Evolutionary conservation across 768 basidiomycete genomes (phyloP).

Genomic region (Suillus bovinus): DNA sequence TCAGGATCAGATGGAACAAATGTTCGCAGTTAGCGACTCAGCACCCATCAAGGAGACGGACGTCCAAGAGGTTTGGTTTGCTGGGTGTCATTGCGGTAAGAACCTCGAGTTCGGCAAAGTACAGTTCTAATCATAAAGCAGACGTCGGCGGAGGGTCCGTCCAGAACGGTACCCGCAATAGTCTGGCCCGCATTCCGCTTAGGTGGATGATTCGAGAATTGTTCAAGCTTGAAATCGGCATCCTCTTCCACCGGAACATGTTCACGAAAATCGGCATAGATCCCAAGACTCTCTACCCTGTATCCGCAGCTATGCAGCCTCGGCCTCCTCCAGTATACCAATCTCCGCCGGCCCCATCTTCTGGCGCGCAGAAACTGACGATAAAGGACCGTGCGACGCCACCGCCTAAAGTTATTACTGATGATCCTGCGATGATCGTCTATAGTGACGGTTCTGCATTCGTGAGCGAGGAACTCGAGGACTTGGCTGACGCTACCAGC

Average conservation of each 20-base stretch:
- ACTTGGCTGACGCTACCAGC: slow-evolving; percentile 56
- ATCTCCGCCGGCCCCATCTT: slow-evolving; percentile 19
- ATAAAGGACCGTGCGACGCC: slow-evolving; percentile 13
- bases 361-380: slow-evolving; percentile 14
- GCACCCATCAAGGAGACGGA: slow-evolving; percentile 42
- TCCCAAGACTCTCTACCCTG: slow-evolving; percentile 44
- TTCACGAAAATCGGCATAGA: slow-evolving; percentile 49
- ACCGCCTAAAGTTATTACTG: slow-evolving; percentile 18
- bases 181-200: slow-evolving; percentile 68
- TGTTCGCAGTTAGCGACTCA: slow-evolving; percentile 33
- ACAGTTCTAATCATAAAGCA: slow-evolving; percentile 24
- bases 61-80: slow-evolving; percentile 80
- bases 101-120: neutral
- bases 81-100: slow-evolving; percentile 72
- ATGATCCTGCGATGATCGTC: slow-evolving; percentile 18
- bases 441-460: slow-evolving; percentile 21
- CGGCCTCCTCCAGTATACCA: slow-evolving; percentile 40
- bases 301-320: neutral
- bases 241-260: slow-evolving; percentile 52
- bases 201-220: slow-evolving; percentile 79
- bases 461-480: slow-evolving; percentile 60
- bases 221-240: slow-evolving; percentile 55
- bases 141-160: slow-evolving; percentile 79
- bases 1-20: slow-evolving; percentile 41
- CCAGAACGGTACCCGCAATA: slow-evolving; percentile 53